A percentile compares a stretch with the other conserved stretches of the same genome.
phyloP scores from a whole-genome alignment of 1,284 basidiomycete genomes.

The Taiwanofungus camphoratus region DNA sequence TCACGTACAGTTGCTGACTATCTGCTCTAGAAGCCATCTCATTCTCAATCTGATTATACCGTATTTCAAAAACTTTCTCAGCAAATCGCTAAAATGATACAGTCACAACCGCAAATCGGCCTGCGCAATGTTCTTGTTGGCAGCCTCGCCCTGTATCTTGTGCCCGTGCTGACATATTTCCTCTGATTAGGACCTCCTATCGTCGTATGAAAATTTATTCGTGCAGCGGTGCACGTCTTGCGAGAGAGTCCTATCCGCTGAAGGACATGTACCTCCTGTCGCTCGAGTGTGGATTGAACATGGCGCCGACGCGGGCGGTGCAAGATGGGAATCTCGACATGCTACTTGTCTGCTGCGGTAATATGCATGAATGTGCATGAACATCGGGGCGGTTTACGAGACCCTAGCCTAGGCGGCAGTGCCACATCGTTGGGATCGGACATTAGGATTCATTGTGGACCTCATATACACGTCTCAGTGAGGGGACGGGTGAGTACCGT shows the following conservation, averaged over 20 bases:
- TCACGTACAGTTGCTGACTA: constrained; percentile 12
- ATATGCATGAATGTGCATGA: neutral
- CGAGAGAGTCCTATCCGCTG: constrained; percentile 55
- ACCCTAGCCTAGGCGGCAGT: neutral
- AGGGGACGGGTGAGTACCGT: too few relatives aligned
- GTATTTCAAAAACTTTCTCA: constrained; percentile 63
- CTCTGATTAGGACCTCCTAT: constrained; percentile 43
- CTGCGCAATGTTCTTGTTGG: constrained; percentile 45
- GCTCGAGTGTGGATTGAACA: constrained; percentile 49
- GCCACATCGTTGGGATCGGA: too few relatives aligned
- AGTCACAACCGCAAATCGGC: constrained; percentile 44
- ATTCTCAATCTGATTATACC: constrained; percentile 59
- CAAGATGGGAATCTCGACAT: constrained; percentile 49
- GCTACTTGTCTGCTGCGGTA: constrained; percentile 38
- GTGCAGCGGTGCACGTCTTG: constrained; percentile 51
- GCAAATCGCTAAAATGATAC: constrained; percentile 52
- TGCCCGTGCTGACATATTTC: constrained; percentile 6
- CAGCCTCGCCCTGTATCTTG: constrained; percentile 1
- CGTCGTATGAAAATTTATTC: constrained; percentile 55
- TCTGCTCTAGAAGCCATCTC: constrained; percentile 48
- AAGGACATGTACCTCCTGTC: constrained; percentile 66
- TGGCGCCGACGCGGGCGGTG: constrained; percentile 17
- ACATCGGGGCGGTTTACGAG: neutral
- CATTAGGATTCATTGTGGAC: too few relatives aligned
- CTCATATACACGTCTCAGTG: too few relatives aligned